These are phyloP conservation scores for Bipolaris sorokiniana DNA, from an alignment of 2,329 filamentous ascomycete genomes.

Conservation along the genomic window DNA sequence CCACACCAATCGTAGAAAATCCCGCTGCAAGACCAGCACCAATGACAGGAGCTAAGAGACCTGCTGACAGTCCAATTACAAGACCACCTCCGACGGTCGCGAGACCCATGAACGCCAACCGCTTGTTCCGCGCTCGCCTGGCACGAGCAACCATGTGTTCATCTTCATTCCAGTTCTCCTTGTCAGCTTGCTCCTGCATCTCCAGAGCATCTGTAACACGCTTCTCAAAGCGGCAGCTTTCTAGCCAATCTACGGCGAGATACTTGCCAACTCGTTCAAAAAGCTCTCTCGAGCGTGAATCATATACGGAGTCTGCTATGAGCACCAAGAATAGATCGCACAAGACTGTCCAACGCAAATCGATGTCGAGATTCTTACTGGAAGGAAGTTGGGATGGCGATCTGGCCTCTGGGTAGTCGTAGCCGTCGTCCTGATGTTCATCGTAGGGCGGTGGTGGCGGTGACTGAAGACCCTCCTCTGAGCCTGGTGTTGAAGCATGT, in stretches of 20 bases:
- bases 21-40: conserved; percentile 92
- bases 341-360: conserved; percentile 94
- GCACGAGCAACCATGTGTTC: conserved; percentile 87
- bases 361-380: conserved; percentile 88
- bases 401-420: conserved; percentile 79
- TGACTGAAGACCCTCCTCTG: conserved; percentile 51
- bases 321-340: conserved; percentile 94
- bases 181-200: conserved; percentile 93
- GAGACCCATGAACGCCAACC: conserved; percentile 94
- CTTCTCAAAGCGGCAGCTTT: conserved; percentile 97
- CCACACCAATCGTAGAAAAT: conserved; percentile 92
- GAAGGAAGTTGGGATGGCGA: conserved; percentile 82
- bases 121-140: conserved; percentile 79
- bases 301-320: conserved; percentile 95
- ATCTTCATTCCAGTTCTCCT: conserved; percentile 97
- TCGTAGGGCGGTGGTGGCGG: conserved; percentile 62
- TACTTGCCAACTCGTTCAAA: conserved; percentile 82
- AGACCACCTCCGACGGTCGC: conserved; percentile 94
- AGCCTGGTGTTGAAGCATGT: conserved; percentile 40
- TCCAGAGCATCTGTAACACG: conserved; percentile 94
- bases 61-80: conserved; percentile 93
- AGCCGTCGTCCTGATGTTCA: conserved; percentile 69
- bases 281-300: conserved; percentile 82
- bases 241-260: conserved; percentile 84
- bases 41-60: conserved; percentile 89